A percentile compares a stretch with the other conserved stretches of the same genome.
These are phyloP conservation scores for Phytophthora litchii DNA, from an alignment of 352 stramenopile genomes.

Conservation along the genomic window DNA sequence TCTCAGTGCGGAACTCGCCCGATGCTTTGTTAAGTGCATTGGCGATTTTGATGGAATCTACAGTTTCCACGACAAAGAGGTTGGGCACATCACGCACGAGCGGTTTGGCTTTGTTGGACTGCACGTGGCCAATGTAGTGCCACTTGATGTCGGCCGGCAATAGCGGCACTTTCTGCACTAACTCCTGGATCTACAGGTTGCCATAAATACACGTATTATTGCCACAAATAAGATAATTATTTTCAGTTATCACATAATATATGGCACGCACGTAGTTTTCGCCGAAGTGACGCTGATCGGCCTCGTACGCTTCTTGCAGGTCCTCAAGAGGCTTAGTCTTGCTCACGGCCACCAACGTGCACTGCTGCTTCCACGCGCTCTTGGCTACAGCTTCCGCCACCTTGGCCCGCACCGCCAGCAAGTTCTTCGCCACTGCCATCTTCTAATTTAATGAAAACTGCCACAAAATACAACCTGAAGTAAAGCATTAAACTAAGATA, in stretches of 20 bases:
- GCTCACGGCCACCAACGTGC: slow-evolving; percentile 92
- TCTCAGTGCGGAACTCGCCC: slow-evolving; percentile 60
- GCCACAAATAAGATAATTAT: slow-evolving; percentile 8
- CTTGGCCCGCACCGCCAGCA: slow-evolving; percentile 63
- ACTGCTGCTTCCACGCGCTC: slow-evolving; percentile 62
- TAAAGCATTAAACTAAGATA: too few species aligned
- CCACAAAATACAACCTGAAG: not conserved
- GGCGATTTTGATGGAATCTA: slow-evolving; percentile 96
- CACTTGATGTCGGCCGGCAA: slow-evolving; percentile 93
- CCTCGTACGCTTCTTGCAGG: slow-evolving; percentile 89
- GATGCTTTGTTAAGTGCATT: slow-evolving; percentile 94
- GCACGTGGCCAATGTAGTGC: slow-evolving; percentile 99
- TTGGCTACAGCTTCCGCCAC: slow-evolving; percentile 63
- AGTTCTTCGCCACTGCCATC: slow-evolving; percentile 61
- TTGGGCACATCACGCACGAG: slow-evolving; percentile 92
- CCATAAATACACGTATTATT: slow-evolving; percentile 24
- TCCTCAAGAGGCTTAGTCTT: slow-evolving; percentile 94
- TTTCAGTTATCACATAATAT: not conserved
- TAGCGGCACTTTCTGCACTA: slow-evolving; percentile 93
- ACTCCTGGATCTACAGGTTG: slow-evolving; percentile 91
- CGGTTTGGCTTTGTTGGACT: slow-evolving; percentile 97
- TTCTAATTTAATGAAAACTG: slow-evolving; percentile 1
- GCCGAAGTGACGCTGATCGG: slow-evolving; percentile 95
- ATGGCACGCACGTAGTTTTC: slow-evolving; percentile 96
- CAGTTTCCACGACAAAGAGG: slow-evolving; percentile 96